Evolutionary conservation across 1,284 basidiomycete species (phyloP).

Genomic region (Agroathelia rolfsii): DNA sequence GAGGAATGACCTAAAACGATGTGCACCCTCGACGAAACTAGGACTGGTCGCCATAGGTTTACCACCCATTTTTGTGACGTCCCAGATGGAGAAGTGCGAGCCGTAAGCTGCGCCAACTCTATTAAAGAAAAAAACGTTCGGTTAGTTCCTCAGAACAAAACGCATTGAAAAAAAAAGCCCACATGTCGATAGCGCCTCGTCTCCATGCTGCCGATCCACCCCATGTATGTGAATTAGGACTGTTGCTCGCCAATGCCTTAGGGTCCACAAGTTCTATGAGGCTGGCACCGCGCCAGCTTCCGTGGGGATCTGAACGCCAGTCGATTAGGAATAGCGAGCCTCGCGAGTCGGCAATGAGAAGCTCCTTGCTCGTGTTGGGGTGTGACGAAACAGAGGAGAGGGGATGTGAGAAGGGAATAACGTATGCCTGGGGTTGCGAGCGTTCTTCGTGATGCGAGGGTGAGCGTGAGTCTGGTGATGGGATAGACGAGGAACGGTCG

Average conservation of each 20-base stretch:
- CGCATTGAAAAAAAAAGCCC: constrained; percentile 16
- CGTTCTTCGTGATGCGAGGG: constrained; percentile 25
- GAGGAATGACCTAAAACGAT: constrained; percentile 50
- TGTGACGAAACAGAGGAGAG: constrained; percentile 62
- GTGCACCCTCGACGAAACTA: constrained; percentile 55
- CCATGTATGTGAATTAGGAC: constrained; percentile 37
- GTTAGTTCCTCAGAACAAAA: constrained; percentile 5
- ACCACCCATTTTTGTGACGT: constrained; percentile 61
- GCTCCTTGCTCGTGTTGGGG: constrained; percentile 60
- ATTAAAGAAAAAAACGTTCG: not conserved
- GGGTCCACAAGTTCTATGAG: constrained; percentile 66
- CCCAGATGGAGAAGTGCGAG: constrained; percentile 62
- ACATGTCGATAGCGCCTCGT: constrained; percentile 60
- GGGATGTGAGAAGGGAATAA: constrained; percentile 59
- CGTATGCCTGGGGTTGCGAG: constrained; percentile 65
- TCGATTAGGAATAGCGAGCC: constrained; percentile 68
- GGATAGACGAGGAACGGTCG: constrained; percentile 27
- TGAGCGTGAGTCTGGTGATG: constrained; percentile 19
- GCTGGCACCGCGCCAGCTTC: constrained; percentile 48
- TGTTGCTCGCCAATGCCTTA: constrained; percentile 41
- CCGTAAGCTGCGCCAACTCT: constrained; percentile 70
- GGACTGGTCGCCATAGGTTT: constrained; percentile 50
- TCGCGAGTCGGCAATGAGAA: constrained; percentile 62
- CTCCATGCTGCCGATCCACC: constrained; percentile 60
- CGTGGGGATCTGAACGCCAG: constrained; percentile 63